These are phyloP conservation scores for Auricularia sp. DNA, from an alignment of 768 basidiomycete species.

Conservation along the genomic window DNA sequence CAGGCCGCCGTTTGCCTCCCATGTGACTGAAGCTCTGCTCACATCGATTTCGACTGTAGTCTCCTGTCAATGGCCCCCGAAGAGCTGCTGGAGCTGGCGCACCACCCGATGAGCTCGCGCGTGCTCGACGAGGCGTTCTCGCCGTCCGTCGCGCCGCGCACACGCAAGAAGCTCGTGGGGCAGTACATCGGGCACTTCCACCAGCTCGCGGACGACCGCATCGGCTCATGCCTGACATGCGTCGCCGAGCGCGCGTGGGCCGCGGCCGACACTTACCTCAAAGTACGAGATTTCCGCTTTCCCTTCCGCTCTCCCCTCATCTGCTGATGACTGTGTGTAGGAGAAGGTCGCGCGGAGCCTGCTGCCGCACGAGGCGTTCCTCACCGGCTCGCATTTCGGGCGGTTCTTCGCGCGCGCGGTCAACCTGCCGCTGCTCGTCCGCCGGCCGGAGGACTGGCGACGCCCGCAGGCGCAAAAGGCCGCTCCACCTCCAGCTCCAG, in stretches of 20 bases:
- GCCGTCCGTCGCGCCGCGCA: constrained; percentile 48
- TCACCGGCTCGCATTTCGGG: constrained; percentile 74
- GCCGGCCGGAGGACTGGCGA: constrained; percentile 80
- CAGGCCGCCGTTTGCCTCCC: constrained; percentile 5
- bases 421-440: constrained; percentile 65
- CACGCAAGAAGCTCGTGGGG: constrained; percentile 61
- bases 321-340: constrained; percentile 25
- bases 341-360: constrained; percentile 87
- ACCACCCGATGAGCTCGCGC: constrained; percentile 60
- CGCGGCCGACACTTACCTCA: constrained; percentile 84
- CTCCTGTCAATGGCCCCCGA: constrained; percentile 46
- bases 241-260: constrained; percentile 86
- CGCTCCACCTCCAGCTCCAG: constrained; percentile 6
- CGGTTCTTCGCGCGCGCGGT: constrained; percentile 77
- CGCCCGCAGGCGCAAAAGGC: constrained; percentile 41
- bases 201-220: constrained; percentile 73
- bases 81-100: constrained; percentile 48
- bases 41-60: constrained; percentile 27
- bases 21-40: not conserved
- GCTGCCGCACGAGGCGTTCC: constrained; percentile 53
- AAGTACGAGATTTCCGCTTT: constrained; percentile 35
- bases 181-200: constrained; percentile 72
- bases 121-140: constrained; percentile 68
- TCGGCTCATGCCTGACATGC: constrained; percentile 54
- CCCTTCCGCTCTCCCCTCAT: too few relatives aligned